phyloP scores from a whole-genome alignment of 2,329 filamentous ascomycete genomes.

The Mycocentrospora acerina region DNA sequence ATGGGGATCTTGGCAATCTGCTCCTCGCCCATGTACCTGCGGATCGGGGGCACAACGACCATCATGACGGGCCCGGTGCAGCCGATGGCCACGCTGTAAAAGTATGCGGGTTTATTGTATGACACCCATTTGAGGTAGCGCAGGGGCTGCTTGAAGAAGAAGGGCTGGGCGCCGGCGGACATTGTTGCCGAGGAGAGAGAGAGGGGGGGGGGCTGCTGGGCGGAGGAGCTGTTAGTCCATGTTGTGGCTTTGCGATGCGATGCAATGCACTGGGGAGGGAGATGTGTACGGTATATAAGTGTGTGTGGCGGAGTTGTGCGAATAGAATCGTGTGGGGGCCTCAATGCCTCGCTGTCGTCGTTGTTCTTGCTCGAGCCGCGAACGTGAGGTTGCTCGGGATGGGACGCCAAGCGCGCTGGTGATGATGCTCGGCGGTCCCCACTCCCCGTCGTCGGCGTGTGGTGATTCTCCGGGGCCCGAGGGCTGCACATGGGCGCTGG shows the following conservation, averaged over 20 bases:
- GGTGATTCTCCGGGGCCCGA: constrained; percentile 27
- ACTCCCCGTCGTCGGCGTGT: constrained; percentile 15
- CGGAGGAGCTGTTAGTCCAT: too few relatives aligned
- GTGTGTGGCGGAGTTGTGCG: background rate
- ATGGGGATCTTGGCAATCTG: constrained; percentile 69
- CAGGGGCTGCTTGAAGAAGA: constrained; percentile 82
- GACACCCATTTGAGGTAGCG: constrained; percentile 86
- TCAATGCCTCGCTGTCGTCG: constrained; percentile 21
- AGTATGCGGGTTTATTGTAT: constrained; percentile 85
- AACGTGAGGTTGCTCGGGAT: too few relatives aligned
- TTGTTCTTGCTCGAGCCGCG: constrained; percentile 8
- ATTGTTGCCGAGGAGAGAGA: too few relatives aligned
- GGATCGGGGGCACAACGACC: constrained; percentile 71
- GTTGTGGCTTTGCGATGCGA: too few relatives aligned
- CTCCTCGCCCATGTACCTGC: constrained; percentile 70
- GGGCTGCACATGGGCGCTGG: constrained; percentile 5
- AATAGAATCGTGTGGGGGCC: constrained; percentile 11
- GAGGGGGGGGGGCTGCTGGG: too few relatives aligned
- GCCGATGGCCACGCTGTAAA: constrained; percentile 81
- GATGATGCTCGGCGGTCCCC: constrained; percentile 9
- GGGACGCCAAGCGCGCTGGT: too few relatives aligned
- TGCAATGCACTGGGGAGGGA: too few relatives aligned
- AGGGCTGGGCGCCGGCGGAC: constrained; percentile 52
- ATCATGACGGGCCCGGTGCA: constrained; percentile 70
- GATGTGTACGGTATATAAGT: constrained; percentile 8